Evolutionary conservation across 257 asterid genomes (phyloP), one percentile per base, ranked within the genome.

Genomic region (Henckelia pumila): DNA sequence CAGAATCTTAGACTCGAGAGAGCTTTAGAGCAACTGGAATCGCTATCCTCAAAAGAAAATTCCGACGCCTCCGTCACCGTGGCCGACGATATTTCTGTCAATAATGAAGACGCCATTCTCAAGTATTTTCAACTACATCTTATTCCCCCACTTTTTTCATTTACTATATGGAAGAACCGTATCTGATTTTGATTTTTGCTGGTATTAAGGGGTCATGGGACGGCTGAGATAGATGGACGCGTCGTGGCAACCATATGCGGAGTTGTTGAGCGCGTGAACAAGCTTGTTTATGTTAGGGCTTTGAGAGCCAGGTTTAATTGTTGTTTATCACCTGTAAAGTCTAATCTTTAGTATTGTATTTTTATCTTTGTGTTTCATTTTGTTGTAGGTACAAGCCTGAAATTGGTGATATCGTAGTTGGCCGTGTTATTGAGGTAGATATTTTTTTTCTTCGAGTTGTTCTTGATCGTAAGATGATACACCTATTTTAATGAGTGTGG

Each of bases 181-280:
- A n/a, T 23, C 67, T 35, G 16, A n/a, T 49, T 40, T 23, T n/a
- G 23, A 20, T 70, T 66, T 68, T 56, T 50, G 76, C 68, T 67
- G 61, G 8, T 66, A 19, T 64, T 75, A 68, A 92, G 98, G 89
- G 98, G 98, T 58, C 98, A 92, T 44, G 98, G 98, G 60, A 92
- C 97, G 29, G 71, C 81, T 75, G 96, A 92, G 76, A 68, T 85
- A 79, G 85, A 83, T 19, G 95, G 89, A 5, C 84, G 78, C 35
- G 73, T 92, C 69, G 86, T 83, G 70, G 97, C 97, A 32, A 86
- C 95, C 22, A 74, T 86, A 0, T 92, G 97, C 63, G 98, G 98
- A 57, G 97, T 92, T 61, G 95, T 92, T 70, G 98, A 92, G 82
- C 96, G 98, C 6, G 93, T 92, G 32, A 89, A 89, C 71, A 89